Evolutionary conservation across 2,329 filamentous ascomycete species (phyloP), one percentile per base, ranked within the genome.

Genomic region (Dendryphion nanum): DNA sequence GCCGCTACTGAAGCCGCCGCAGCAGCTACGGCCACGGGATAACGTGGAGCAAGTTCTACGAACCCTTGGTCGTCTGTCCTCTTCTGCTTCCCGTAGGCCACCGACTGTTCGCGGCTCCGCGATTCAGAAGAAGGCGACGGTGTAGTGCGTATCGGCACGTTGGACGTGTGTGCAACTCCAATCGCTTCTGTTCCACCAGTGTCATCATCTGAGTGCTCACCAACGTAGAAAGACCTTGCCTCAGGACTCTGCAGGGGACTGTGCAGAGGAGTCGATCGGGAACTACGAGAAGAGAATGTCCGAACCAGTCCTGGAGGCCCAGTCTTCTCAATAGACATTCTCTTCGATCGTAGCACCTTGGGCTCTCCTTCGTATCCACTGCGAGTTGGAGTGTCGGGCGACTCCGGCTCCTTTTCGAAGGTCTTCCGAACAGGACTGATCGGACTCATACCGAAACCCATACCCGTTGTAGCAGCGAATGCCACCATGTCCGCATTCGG

Each of bases 151-250:
- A 67, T 61, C 12, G 59, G 58, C 13, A 62, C 47, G 46, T 72
- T 62, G 10, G 70, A 68, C 5, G 69, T 71, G 33, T 51, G 64
- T 14, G 69, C 70, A 26, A 72, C 53, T 33, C 70, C 69, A 44
- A 72, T 71, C 30, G 58, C 61, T 18, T 55, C 45, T 3, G 47
- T 36, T 18, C 43, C 48, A n/a, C 45, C 41, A 2, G 45, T 20
- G 14, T 64, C 56, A 4, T 62, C 53, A 8, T 63, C 58, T 10
- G 54, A 50, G 5, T 41, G 24, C 13, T 40, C 38, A 40, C 62
- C 55, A n/a, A 63, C 47, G 5, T 59, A 51, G 26, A 60, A 64
- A 2, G 57, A 59, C 23, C 29, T 52, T 29, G 36, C 46, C 29
- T 63, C 59, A 6, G 20, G 4, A 3, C 32, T 50, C 10, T 52